A percentile compares a stretch with the other conserved stretches of the same genome.
These are phyloP conservation scores for Dichomitus squalens DNA, from an alignment of 1,284 basidiomycete species.

Conservation along the genomic window DNA sequence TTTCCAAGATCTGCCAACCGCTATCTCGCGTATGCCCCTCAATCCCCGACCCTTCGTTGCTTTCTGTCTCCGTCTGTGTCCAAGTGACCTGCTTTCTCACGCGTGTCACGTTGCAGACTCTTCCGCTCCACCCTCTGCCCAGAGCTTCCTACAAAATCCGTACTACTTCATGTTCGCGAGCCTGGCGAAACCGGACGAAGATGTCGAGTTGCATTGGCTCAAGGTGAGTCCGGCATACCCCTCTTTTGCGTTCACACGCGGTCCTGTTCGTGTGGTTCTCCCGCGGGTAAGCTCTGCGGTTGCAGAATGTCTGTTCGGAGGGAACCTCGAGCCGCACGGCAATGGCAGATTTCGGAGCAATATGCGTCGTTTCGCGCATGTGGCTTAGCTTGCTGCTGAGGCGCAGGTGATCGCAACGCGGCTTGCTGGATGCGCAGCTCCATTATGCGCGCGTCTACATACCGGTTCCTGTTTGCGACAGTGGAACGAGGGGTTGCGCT, in stretches of 20 bases:
- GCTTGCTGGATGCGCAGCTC: background rate
- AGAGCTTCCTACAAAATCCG: conserved; percentile 79
- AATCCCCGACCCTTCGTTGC: background rate
- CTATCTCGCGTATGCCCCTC: conserved; percentile 16
- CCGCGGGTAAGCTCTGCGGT: background rate
- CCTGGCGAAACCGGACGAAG: conserved; percentile 84
- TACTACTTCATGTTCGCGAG: conserved; percentile 96
- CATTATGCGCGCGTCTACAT: background rate
- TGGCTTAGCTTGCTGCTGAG: background rate
- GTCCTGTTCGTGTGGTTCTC: background rate
- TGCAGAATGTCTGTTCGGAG: background rate
- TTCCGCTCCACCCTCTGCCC: conserved; percentile 32
- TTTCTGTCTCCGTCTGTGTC: background rate
- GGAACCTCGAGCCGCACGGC: background rate
- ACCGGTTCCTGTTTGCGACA: background rate
- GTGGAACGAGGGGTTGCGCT: background rate
- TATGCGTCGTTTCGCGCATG: background rate
- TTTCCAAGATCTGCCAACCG: background rate
- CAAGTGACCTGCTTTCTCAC: conserved; percentile 1
- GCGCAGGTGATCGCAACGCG: background rate
- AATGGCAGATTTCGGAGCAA: background rate
- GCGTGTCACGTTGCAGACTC: conserved; percentile 17
- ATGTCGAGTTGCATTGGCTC: conserved; percentile 91
- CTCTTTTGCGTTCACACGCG: background rate
- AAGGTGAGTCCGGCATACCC: conserved; percentile 49